Evolutionary conservation across 2,329 filamentous ascomycete species (phyloP), one percentile per base, ranked within the genome.

Genomic region (Penicillium sp.): DNA sequence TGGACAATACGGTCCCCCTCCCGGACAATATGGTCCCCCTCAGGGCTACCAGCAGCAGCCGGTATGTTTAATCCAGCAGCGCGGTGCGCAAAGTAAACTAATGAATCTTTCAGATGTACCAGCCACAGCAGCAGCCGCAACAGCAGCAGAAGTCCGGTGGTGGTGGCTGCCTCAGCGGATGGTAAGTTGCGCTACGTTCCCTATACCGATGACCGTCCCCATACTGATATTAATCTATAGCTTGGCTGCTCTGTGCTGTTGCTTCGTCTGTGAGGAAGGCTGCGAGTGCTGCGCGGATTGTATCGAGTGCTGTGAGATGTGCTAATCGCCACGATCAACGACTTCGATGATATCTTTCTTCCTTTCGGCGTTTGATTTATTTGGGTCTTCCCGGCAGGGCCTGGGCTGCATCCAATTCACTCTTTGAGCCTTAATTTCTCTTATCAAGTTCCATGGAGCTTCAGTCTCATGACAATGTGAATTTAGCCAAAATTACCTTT

Each of bases 241-340:
- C 73, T 69, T 86, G 49, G 82, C 82, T 48, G 77, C 77, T 33
- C 71, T 87, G 37, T 87, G 84, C 76, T 88, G 85, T 70, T 87
- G 84, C 68, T 87, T 84, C 72, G 78, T 87, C 27, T 86, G 83
- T 65, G 85, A 87, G 68, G 85, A 87, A 72, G 79, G 81, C 27
- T 87, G 85, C 66, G 84, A 87, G 70, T 87, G 84, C 74, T 87
- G 84, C 68, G 75, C 80, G n/a, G 84, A 87, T 5, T 86, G 84
- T 71, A 82, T 82, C 65, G 83, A 83, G 57, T 84, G 81, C 70
- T 79, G 74, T 52, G 72, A 75, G 50, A 67, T 71, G 67, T 75
- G 72, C 60, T 74, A 71, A 65, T 48, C 52, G 52, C 49, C 22
- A 55, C 43, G 53, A 65, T 59, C 58, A 50, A 68, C 60, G 66